Evolutionary conservation across 331 rosid genomes (phyloP).

Genomic region (Prunus yedoensis): DNA sequence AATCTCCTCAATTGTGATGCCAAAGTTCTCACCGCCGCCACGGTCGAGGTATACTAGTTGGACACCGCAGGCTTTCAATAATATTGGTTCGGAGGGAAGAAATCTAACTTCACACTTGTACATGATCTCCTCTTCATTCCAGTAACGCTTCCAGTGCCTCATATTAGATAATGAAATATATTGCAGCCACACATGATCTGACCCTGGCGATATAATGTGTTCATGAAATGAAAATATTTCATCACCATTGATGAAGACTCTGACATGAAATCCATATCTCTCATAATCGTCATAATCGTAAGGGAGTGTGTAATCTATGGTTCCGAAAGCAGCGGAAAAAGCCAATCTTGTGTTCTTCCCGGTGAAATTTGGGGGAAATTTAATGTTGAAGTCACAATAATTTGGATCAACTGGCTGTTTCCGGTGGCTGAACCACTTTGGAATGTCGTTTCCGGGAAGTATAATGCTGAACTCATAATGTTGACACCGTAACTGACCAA

Average conservation of each 20-base stretch:
- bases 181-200: constrained; percentile 17
- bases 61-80: constrained; percentile 1
- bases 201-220: neutral
- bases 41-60: neutral
- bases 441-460: constrained; percentile 1
- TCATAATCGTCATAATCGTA: neutral
- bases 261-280: neutral
- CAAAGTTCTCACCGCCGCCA: neutral
- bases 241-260: constrained; percentile 2
- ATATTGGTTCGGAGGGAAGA: constrained; percentile 4
- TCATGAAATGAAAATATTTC: neutral
- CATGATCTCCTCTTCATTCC: constrained; percentile 8
- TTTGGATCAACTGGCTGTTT: neutral
- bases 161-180: constrained; percentile 9
- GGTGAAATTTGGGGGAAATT: constrained; percentile 14
- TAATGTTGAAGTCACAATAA: neutral
- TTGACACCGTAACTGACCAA: too few species aligned
- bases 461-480: neutral
- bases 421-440: neutral
- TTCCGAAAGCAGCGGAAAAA: neutral
- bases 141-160: neutral
- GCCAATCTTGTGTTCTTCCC: constrained; percentile 12
- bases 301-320: neutral
- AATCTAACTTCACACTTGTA: constrained; percentile 4
- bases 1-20: neutral